These are phyloP conservation scores for Breynia disticha DNA, from an alignment of 441 rosid species.

Conservation along the genomic window DNA sequence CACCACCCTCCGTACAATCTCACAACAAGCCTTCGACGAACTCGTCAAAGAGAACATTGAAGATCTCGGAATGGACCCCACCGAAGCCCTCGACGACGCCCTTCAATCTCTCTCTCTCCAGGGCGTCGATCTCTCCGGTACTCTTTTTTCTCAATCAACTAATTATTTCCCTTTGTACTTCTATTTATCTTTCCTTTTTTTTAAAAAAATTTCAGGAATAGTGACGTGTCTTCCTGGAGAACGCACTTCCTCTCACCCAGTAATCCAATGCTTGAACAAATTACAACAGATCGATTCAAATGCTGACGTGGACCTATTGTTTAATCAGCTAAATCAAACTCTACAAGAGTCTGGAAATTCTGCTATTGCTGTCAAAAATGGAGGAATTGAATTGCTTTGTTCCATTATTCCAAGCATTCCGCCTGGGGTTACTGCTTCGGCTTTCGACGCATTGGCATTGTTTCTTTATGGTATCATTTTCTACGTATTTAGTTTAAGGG, in stretches of 20 bases:
- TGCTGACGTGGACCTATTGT: slow-evolving; percentile 37
- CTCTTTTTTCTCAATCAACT: too few relatives aligned
- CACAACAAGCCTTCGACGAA: slow-evolving; percentile 86
- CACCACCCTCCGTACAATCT: slow-evolving; percentile 40
- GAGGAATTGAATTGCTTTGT: slow-evolving; percentile 57
- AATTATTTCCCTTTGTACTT: too few relatives aligned
- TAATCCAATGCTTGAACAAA: slow-evolving; percentile 49
- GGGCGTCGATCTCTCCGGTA: slow-evolving; percentile 93
- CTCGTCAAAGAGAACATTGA: slow-evolving; percentile 77
- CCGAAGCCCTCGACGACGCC: slow-evolving; percentile 91
- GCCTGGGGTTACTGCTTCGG: slow-evolving; percentile 30
- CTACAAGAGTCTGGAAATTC: slow-evolving; percentile 43
- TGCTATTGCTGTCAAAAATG: slow-evolving; percentile 56
- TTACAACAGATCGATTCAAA: slow-evolving; percentile 32
- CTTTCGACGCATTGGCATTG: slow-evolving; percentile 44
- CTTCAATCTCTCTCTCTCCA: slow-evolving; percentile 72
- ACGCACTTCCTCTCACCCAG: slow-evolving; percentile 42
- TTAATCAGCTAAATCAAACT: slow-evolving; percentile 23
- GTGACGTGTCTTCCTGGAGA: slow-evolving; percentile 72
- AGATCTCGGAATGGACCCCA: slow-evolving; percentile 82
- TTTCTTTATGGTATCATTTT: slow-evolving; percentile 48
- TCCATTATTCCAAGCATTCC: slow-evolving; percentile 49
- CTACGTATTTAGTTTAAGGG: not conserved
- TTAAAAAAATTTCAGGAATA: slow-evolving; percentile 46
- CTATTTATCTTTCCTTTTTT: too few relatives aligned